These are phyloP conservation scores for Phytopythium cucurbitacearum DNA, from an alignment of 352 stramenopile genomes.

Conservation along the genomic window DNA sequence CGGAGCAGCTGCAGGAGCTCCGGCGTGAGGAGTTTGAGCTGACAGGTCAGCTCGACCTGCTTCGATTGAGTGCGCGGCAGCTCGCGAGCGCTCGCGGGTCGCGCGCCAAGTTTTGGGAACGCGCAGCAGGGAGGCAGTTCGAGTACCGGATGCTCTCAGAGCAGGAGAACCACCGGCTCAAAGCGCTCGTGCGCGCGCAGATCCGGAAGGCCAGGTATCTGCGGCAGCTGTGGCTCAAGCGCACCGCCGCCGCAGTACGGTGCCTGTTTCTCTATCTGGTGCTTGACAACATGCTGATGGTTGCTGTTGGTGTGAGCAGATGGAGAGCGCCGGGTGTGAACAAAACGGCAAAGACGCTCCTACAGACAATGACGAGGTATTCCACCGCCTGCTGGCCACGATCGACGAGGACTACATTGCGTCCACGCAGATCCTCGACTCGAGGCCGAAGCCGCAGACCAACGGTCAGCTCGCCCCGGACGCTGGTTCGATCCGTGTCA, in stretches of 20 bases:
- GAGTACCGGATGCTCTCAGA: slow-evolving; percentile 1
- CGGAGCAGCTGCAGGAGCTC: slow-evolving; percentile 1
- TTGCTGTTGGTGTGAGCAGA: slow-evolving; percentile 1
- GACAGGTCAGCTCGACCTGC: not conserved
- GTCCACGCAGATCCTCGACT: not conserved
- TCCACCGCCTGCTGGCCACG: slow-evolving; percentile 3
- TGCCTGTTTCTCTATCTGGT: not conserved
- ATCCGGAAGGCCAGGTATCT: not conserved
- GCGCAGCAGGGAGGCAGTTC: not conserved
- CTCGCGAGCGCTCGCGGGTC: too few relatives aligned
- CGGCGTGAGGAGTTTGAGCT: slow-evolving; percentile 4
- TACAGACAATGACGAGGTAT: slow-evolving; percentile 6
- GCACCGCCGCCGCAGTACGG: not conserved
- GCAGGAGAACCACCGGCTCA: not conserved
- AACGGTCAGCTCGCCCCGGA: not conserved
- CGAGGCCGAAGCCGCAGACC: not conserved
- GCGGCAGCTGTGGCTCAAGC: slow-evolving; percentile 1
- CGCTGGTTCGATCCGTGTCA: not conserved
- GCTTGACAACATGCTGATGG: not conserved
- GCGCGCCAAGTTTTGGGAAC: slow-evolving; percentile 1
- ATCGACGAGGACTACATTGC: slow-evolving; percentile 7
- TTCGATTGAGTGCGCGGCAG: not conserved
- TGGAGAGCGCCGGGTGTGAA: not conserved
- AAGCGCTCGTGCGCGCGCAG: not conserved
- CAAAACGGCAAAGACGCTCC: not conserved